Evolutionary conservation across 805 yeast species (phyloP), one percentile per base, ranked within the genome.

Genomic region (Martiniozyma abietophila): DNA sequence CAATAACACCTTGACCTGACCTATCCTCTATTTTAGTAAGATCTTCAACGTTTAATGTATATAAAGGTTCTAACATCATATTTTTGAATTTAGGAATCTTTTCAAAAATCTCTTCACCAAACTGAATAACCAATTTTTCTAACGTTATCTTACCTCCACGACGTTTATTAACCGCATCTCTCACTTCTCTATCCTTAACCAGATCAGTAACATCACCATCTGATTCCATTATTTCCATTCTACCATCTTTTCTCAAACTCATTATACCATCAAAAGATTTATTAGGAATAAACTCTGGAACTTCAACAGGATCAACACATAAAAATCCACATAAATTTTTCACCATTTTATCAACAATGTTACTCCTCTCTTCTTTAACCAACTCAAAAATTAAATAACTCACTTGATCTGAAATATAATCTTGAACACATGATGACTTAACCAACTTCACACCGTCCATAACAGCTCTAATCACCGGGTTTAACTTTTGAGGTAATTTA

Each of bases 231-330:
- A 78, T 74, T 40, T 74, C 79, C 1, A 74, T 57, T 1, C 78
- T 73, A 43, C 83, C 94, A 45, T 85, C 96, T 47, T 83, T 84
- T 36, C 74, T 65, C 45, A 86, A 64, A 1, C 96, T 84, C 34
- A 88, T 58, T 9, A 89, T 79, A 10, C 61, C 61, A 29, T 71
- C 74, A 36, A 67, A 62, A 10, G 59, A 56, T 25, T 71, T 69
- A 46, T 82, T 81, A 29, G 80, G 77, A 11, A 66, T 64, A 50
- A 84, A 92, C 49, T 85, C 96, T 2, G 98, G 98, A 21, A 89
- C 96, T 51, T 88, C 96, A 3, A 92, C 74, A 0, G 96, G 85
- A 53, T 89, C 98, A 21, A 88, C 96, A 60, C 98, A 92, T 33
- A 92, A 53, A 52, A 89, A 89, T 0, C 89, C 95, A 59, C 95